phyloP scores from a whole-genome alignment of 345 rosid species.

The Isatis tinctoria region DNA sequence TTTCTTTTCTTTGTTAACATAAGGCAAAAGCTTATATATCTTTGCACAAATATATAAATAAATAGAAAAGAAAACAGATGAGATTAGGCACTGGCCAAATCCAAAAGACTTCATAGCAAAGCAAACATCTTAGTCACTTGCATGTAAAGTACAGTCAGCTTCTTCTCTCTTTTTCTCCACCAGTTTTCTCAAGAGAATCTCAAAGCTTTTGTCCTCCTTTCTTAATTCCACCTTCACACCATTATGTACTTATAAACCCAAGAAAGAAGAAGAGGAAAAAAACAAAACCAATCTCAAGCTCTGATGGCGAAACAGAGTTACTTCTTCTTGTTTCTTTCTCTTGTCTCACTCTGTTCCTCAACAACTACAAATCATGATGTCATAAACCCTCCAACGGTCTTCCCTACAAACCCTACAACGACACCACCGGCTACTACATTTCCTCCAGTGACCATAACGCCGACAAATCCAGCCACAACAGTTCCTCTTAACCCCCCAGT shows the following conservation, averaged over 20 bases:
- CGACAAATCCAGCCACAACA: conserved; percentile 43
- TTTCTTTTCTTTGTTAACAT: neutral
- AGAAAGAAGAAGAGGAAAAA: conserved; percentile 10
- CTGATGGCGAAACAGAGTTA: conserved; percentile 44
- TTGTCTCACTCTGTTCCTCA: conserved; percentile 37
- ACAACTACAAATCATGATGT: conserved; percentile 41
- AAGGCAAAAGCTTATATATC: conserved; percentile 15
- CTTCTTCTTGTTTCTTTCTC: conserved; percentile 40
- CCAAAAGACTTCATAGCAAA: conserved; percentile 54
- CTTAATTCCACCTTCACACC: conserved; percentile 3
- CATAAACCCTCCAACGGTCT: conserved; percentile 39
- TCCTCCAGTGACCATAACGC: conserved; percentile 34
- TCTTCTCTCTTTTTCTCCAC: conserved; percentile 18
- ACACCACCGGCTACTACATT: conserved; percentile 44
- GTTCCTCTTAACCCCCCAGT: conserved; percentile 42
- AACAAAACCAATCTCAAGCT: conserved; percentile 5
- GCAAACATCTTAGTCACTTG: conserved; percentile 43
- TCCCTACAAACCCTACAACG: conserved; percentile 38
- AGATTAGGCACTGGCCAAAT: conserved; percentile 24
- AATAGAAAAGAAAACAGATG: conserved; percentile 16
- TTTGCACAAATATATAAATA: conserved; percentile 1
- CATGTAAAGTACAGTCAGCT: conserved; percentile 36
- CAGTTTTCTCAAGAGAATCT: conserved; percentile 23
- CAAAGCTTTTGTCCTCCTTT: conserved; percentile 30
- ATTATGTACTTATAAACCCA: conserved; percentile 27